phyloP scores from a whole-genome alignment of 805 yeast species.

The Starmerella stigmatis region DNA sequence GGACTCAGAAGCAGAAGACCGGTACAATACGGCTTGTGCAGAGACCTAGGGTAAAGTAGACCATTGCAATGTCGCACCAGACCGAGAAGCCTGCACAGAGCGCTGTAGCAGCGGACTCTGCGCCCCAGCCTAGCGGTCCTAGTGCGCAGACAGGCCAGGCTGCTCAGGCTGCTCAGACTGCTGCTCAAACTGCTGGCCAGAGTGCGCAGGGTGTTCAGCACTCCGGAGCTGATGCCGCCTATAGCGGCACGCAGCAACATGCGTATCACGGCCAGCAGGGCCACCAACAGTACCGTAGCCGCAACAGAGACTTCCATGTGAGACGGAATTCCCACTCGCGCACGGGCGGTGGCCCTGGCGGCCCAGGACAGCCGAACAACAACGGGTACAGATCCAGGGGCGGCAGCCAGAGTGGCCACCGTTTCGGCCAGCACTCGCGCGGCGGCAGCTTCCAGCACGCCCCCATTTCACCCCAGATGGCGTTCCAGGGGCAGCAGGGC shows the following conservation, averaged over 20 bases:
- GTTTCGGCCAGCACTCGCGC: slow-evolving; percentile 6
- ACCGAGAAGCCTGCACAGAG: slow-evolving; percentile 1
- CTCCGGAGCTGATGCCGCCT: neutral
- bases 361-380: neutral
- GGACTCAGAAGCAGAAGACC: slow-evolving; percentile 5
- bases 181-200: neutral
- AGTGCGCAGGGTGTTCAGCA: neutral
- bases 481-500: slow-evolving; percentile 5
- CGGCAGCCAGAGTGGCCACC: neutral
- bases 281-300: neutral
- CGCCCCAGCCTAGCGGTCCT: neutral
- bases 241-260: neutral
- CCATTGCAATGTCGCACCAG: slow-evolving; percentile 3
- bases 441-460: slow-evolving; percentile 3
- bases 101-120: neutral
- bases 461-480: neutral
- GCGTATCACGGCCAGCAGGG: neutral
- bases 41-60: neutral
- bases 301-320: neutral
- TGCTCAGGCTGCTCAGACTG: neutral
- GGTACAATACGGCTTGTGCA: slow-evolving; percentile 4
- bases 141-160: neutral
- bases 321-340: slow-evolving; percentile 1
- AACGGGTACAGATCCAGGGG: neutral
- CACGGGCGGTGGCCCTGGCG: neutral